Evolutionary conservation across 139 green algal species (phyloP).

Genomic region (Chlamydomonas incerta): DNA sequence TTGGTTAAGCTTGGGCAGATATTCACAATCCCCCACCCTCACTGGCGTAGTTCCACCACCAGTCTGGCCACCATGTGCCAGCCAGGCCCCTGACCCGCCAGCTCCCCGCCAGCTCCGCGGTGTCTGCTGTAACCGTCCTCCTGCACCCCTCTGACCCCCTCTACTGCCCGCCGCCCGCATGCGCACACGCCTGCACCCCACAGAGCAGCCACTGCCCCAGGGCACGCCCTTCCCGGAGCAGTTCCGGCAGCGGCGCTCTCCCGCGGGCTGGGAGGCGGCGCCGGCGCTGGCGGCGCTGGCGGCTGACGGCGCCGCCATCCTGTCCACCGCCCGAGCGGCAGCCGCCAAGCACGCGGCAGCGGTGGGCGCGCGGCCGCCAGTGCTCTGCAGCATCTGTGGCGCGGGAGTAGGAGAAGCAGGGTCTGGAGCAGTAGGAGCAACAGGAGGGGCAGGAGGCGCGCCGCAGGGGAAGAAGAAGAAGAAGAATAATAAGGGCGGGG

Average conservation of each 20-base stretch:
- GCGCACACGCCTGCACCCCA: too few species aligned
- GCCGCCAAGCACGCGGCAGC: background rate
- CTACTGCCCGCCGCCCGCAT: too few species aligned
- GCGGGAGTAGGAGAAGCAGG: too few species aligned
- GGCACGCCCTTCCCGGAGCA: conserved; percentile 18
- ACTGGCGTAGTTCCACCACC: too few species aligned
- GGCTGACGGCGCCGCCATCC: background rate
- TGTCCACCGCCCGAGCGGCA: background rate
- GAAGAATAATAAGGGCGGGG: background rate
- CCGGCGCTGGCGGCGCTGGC: conserved; percentile 7
- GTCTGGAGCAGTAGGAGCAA: background rate
- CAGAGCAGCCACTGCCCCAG: background rate
- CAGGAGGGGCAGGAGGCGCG: background rate
- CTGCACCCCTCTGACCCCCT: too few species aligned
- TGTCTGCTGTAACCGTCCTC: background rate
- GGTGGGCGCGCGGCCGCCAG: too few species aligned
- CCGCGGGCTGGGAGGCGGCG: background rate
- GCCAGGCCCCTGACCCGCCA: too few species aligned
- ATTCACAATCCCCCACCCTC: too few species aligned
- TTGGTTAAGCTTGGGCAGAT: too few species aligned
- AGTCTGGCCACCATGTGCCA: too few species aligned
- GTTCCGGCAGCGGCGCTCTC: conserved; percentile 14
- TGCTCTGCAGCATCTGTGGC: too few species aligned
- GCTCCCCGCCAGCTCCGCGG: too few species aligned
- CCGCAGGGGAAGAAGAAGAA: background rate